A percentile compares a stretch with the other conserved stretches of the same genome.
Evolutionary conservation across 2,329 filamentous ascomycete genomes (phyloP).

Genomic region (Periconia macrospinosa): DNA sequence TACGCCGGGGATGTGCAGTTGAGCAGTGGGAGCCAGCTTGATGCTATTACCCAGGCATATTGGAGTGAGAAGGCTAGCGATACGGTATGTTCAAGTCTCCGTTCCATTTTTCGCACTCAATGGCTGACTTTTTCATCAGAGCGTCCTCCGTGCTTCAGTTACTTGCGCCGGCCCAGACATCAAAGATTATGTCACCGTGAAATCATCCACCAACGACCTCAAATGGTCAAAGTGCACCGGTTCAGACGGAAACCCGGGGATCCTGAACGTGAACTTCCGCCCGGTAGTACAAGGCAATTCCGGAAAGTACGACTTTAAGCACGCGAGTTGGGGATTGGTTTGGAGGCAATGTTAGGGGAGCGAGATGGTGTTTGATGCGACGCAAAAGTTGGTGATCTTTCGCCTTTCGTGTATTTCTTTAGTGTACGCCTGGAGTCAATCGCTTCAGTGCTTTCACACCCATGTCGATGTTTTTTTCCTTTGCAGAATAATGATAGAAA

Average conservation of each 20-base stretch:
- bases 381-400: no score
- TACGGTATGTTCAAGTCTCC: conserved; percentile 22
- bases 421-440: no score
- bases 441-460: no score
- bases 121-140: conserved; percentile 9
- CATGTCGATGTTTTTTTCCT: no score
- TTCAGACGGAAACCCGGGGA: conserved; percentile 27
- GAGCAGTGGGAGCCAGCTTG: conserved; percentile 24
- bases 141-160: conserved; percentile 19
- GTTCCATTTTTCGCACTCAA: not conserved
- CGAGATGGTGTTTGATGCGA: not conserved
- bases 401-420: no score
- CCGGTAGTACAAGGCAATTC: conserved; percentile 29
- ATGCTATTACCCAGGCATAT: conserved; percentile 27
- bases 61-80: conserved; percentile 34
- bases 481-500: no score
- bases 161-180: conserved; percentile 27
- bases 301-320: conserved; percentile 32
- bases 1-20: conserved; percentile 27
- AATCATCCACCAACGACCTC: conserved; percentile 22
- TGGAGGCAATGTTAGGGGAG: conserved; percentile 38
- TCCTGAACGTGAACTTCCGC: conserved; percentile 35
- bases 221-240: conserved; percentile 35
- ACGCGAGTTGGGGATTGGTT: conserved; percentile 26
- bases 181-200: conserved; percentile 28